Conservation (phyloP, 306 rosid genomes). For the Malus orientalis region DNA sequence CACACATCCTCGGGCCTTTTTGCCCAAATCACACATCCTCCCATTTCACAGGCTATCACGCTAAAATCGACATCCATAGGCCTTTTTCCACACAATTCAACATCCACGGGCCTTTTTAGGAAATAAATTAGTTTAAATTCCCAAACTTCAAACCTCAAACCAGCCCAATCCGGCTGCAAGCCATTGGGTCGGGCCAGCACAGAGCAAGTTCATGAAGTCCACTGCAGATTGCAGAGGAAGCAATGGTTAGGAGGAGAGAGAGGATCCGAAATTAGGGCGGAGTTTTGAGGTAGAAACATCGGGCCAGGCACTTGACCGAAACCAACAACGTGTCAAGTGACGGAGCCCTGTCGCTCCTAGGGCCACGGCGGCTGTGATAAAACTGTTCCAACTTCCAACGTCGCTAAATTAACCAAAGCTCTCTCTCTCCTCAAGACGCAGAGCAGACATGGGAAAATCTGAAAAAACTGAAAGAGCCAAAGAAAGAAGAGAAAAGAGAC, state of each 20-base stretch:
- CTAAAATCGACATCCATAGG: too few species aligned
- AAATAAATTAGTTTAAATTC: too few species aligned
- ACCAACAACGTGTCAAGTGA: not conserved
- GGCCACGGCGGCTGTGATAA: conserved; percentile 5
- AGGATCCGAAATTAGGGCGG: not conserved
- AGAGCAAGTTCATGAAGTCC: not conserved
- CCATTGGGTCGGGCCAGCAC: not conserved
- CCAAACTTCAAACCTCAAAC: not conserved
- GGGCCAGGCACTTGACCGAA: not conserved
- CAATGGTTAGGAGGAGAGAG: not conserved
- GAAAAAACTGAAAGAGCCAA: conserved; percentile 57
- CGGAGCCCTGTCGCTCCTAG: not conserved
- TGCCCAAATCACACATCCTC: too few species aligned
- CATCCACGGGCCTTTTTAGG: too few species aligned
- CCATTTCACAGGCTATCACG: too few species aligned
- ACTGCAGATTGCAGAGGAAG: not conserved
- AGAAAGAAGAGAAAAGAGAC: conserved; percentile 66
- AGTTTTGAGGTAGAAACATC: not conserved
- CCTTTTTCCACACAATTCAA: too few species aligned
- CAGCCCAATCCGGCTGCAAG: not conserved
- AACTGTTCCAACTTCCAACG: not conserved
- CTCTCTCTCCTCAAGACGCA: not conserved
- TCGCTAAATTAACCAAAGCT: not conserved
- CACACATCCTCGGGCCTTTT: too few species aligned
- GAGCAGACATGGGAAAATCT: conserved; percentile 45